These are phyloP conservation scores for Candida pseudofarinosa DNA, from an alignment of 805 yeast genomes.

Conservation along the genomic window DNA sequence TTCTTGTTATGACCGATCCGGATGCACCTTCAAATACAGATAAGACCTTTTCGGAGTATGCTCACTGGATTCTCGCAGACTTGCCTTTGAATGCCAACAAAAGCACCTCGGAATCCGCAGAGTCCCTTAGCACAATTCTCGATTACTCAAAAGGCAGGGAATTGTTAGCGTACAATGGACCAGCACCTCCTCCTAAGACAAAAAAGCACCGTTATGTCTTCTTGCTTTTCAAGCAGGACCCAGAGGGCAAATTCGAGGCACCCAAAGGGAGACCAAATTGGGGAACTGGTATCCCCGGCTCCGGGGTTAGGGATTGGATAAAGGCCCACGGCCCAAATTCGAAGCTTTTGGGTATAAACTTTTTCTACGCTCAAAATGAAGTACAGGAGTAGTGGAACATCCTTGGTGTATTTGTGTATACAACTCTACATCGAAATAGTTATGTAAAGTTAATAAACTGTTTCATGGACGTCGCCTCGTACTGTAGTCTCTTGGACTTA, in stretches of 20 bases:
- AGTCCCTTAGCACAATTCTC: conserved; percentile 27
- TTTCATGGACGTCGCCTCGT: conserved; percentile 14
- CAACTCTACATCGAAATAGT: not conserved
- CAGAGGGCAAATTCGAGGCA: conserved; percentile 35
- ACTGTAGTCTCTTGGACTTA: conserved; percentile 72
- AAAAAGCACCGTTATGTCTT: conserved; percentile 87
- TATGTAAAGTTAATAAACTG: not conserved
- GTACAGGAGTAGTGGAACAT: conserved; percentile 7
- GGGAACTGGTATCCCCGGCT: conserved; percentile 83
- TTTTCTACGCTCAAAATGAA: conserved; percentile 72
- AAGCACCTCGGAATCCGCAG: conserved; percentile 18
- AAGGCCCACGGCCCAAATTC: conserved; percentile 49
- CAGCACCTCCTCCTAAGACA: conserved; percentile 86
- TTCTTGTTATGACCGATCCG: conserved; percentile 84
- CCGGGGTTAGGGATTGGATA: conserved; percentile 76
- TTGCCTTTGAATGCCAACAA: conserved; percentile 40
- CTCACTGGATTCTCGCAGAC: conserved; percentile 67
- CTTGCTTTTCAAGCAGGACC: conserved; percentile 66
- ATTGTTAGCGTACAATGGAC: conserved; percentile 64
- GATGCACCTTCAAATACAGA: conserved; percentile 87
- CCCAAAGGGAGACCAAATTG: conserved; percentile 63
- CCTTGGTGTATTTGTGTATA: no score
- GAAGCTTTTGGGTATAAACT: conserved; percentile 71
- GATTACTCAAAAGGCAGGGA: conserved; percentile 36
- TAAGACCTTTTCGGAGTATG: conserved; percentile 83